Evolutionary conservation across 345 rosid genomes (phyloP).

Genomic region (Chamaenerion angustifolium): DNA sequence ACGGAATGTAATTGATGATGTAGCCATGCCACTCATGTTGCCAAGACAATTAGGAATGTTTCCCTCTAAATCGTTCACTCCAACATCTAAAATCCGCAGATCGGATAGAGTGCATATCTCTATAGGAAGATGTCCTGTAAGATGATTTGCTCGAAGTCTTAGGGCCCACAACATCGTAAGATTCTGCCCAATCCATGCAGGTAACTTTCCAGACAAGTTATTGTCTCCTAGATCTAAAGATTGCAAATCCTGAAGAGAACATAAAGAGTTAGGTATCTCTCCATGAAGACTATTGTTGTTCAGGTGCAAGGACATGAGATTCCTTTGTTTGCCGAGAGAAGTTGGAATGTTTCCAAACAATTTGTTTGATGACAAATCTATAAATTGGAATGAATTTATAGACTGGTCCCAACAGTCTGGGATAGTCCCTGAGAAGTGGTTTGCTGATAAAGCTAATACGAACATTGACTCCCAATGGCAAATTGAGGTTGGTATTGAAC

Average conservation of each 20-base stretch:
- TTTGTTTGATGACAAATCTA: slow-evolving; percentile 1
- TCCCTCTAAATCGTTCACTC: not conserved
- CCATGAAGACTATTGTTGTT: slow-evolving; percentile 6
- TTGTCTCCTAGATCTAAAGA: slow-evolving; percentile 8
- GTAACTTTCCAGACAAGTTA: slow-evolving; percentile 6
- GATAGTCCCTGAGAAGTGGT: slow-evolving; percentile 5
- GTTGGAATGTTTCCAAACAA: slow-evolving; percentile 1
- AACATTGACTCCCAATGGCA: not conserved
- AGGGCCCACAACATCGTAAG: not conserved
- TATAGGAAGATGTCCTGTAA: slow-evolving; percentile 10
- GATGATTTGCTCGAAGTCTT: slow-evolving; percentile 3
- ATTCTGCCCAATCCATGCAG: slow-evolving; percentile 8
- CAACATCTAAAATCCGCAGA: slow-evolving; percentile 5
- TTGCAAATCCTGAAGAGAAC: not conserved
- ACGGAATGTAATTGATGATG: no score
- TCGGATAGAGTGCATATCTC: slow-evolving; percentile 7
- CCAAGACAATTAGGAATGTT: not conserved
- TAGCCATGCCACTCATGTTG: not conserved
- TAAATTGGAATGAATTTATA: not conserved
- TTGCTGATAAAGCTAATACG: not conserved
- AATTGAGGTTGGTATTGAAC: slow-evolving; percentile 1
- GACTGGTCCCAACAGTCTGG: not conserved
- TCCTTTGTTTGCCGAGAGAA: not conserved
- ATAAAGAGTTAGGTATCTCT: not conserved
- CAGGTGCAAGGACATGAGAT: not conserved